Evolutionary conservation across 192 early-diverging fungal genomes (phyloP), one percentile per base, ranked within the genome.

Genomic region (Diversispora eburnea): DNA sequence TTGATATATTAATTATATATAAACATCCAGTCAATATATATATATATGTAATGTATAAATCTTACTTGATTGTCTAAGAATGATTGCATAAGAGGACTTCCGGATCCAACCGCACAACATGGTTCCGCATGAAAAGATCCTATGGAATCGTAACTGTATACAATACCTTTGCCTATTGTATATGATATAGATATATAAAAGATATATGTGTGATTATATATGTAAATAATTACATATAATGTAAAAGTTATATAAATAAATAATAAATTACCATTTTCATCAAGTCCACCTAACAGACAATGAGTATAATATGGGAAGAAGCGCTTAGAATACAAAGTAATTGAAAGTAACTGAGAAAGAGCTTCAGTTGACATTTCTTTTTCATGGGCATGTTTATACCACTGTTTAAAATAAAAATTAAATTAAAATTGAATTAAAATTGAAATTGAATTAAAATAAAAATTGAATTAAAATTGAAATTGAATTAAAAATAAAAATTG

Each of bases 231-330:
- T 33, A 33, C 25, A 33, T 33, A 1, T 33, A 2, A 33, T 33
- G 25, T 33, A 2, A 33, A 33, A 33, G 25, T 33, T 33, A 33
- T 2, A 33, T 33, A 33, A 33, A 33, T 33, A 68, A 57, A 20
- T 3, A 17, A 45, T 12, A 15, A 46, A 64, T 22, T 82, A 89
- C 93, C 98, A 22, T 96, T 82, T 71, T 88, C 84, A 75, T 96
- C 95, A 12, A 99, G 59, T 39, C 98, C 98, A 4, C 92, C 95
- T 64, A 99, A 74, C 19, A 94, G 87, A 78, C 91, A 92, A 80
- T 91, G 94, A 76, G 88, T 87, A 78, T 96, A 98, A 83, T 96
- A 98, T 2, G 96, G 95, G 86, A 99, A 98, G 82, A 98, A 98
- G 15, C 98, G 90, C 70, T 91, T 92, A 51, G 82, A 82, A 78